Base-by-base conservation (phyloP, 108 stramenopile species). In the Cyclostephanos invisitatus region DNA sequence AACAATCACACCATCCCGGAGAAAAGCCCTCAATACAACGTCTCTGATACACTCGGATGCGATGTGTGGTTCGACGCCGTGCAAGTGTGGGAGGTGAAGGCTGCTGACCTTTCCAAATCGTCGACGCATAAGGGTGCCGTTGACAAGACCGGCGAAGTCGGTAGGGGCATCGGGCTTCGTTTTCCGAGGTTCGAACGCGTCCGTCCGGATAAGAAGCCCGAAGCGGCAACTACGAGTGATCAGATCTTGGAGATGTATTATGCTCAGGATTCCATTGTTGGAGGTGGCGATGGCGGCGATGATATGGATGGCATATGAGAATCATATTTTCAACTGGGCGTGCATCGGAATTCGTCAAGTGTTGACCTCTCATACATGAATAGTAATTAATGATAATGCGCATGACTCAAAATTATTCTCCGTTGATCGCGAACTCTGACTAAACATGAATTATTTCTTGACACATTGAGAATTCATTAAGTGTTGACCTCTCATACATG, bases 11-110 rank as follows among this genome's bases (percentile, higher is more conserved):
- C 68, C 46, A 78, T 93, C 53, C 72, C 72, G 0, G 71, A 79
- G 22, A 95, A 93, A 80, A 84, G 88, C 50, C 78, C 82, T 11
- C 84, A 96, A 65, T 96, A 89, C 82, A 91, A 86, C 67, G 94
- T 96, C 15, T 85, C 85, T 2, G 93, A 96, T 73, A 55, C 74
- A 17, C 67, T 99, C 47, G 86, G 85, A 38, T 95, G 96, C 35
- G 98, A 98, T 68, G 98, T 97, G 15, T 99, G 99, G 99, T 96
- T 99, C 62, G 90, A 91, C 57, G 88, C 97, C 17, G 84, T 89
- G 17, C 91, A 93, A 79, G 99, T 99, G 0, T 99, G 98, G 98
- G 99, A 99, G 65, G 85, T 99, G 42, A 97, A 97, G 83, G 98
- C 97, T 9, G 99, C 99, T n/a, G 98, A 98, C 77, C 67, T 98